Evolutionary conservation across 2,329 filamentous ascomycete genomes (phyloP), one percentile per base, ranked within the genome.

Genomic region (Nemania sp.): DNA sequence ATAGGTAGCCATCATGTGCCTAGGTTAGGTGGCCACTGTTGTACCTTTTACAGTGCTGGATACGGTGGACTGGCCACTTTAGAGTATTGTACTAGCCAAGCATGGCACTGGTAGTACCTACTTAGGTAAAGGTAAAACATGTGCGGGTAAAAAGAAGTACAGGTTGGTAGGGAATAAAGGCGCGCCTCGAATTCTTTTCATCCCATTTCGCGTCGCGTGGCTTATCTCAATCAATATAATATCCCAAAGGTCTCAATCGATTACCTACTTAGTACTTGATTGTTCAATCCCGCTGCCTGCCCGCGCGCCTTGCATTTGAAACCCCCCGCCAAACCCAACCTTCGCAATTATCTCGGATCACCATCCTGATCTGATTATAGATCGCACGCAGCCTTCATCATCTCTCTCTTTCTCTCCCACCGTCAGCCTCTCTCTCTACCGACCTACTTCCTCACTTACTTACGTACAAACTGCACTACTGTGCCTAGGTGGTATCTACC

Each of bases 181-280:
- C 68, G 68, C 68, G 68, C 66, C 51, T 62, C 47, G 62, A 43
- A 62, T 62, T 66, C 67, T 64, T 62, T 62, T 45, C 27, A n/a
- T 59, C 57, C 45, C 41, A 62, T 67, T 69, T 69, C 69, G 69
- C 69, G 69, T 71, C 69, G 69, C 69, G 67, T 71, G 69, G 67
- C 65, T 70, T 65, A 64, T 60, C 58, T 65, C 10, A 43, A 49
- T 49, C 52, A 54, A 54, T 54, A 54, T 38, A 54, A 38, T 54
- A 54, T 15, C 27, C 35, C 66, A 10, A 57, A 53, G 41, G 58
- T 57, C 52, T 55, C 57, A 61, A 66, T 68, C 56, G 66, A 66
- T 60, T 65, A 41, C 6, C 35, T 41, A 41, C 38, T 5, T 11
- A 35, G n/a, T 35, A 55, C 52, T 66, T 63, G 66, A 65, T 68